These are phyloP conservation scores for Irpex sp. DNA, from an alignment of 1,284 basidiomycete genomes.

Conservation along the genomic window DNA sequence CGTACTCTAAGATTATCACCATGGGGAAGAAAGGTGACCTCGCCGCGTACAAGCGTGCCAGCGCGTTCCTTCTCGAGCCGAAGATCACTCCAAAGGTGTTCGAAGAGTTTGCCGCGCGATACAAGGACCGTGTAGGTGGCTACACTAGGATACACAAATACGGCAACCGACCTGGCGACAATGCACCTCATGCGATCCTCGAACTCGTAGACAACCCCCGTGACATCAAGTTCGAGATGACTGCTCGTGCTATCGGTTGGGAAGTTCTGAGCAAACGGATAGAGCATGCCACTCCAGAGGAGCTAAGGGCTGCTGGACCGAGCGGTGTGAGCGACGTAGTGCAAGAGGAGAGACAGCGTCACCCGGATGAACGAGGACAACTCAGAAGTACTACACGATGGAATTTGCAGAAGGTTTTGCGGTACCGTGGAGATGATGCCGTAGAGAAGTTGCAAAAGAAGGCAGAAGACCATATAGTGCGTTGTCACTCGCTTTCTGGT, in stretches of 20 bases:
- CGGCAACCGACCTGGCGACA: conserved; percentile 88
- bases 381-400: conserved; percentile 60
- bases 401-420: conserved; percentile 69
- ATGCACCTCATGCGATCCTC: conserved; percentile 89
- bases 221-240: conserved; percentile 86
- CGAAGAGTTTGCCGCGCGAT: conserved; percentile 76
- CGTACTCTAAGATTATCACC: conserved; percentile 70
- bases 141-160: conserved; percentile 94
- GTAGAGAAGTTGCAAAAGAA: conserved; percentile 26
- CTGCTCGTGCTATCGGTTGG: conserved; percentile 79
- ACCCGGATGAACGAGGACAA: conserved; percentile 36
- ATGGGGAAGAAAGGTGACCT: conserved; percentile 80
- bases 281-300: conserved; percentile 37
- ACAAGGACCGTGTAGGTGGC: conserved; percentile 82
- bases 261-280: conserved; percentile 64
- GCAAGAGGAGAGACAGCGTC: conserved; percentile 40
- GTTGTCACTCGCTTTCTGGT: conserved; percentile 10
- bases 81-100: conserved; percentile 80
- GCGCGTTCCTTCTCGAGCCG: conserved; percentile 73
- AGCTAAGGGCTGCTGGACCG: conserved; percentile 48
- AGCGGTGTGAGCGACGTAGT: conserved; percentile 44
- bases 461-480: conserved; percentile 33
- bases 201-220: conserved; percentile 93
- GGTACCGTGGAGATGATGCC: conserved; percentile 46
- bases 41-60: conserved; percentile 61